These are phyloP conservation scores for Haplosporangium sp. DNA, from an alignment of 371 early-diverging fungal genomes.

Conservation along the genomic window DNA sequence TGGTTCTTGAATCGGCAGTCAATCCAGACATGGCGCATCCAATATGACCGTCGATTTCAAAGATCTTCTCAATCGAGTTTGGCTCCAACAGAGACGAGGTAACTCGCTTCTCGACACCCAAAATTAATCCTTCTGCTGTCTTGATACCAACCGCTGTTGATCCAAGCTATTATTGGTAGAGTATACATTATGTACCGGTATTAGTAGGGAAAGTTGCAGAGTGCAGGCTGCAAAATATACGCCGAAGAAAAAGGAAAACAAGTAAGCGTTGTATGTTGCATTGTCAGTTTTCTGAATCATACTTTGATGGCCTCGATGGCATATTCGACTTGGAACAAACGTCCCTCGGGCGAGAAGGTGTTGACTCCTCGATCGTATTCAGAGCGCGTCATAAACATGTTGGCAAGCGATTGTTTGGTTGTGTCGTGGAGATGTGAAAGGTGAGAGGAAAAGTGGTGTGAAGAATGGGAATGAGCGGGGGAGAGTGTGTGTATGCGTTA, in stretches of 20 bases:
- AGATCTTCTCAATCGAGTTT: constrained; percentile 95
- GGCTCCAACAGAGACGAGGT: constrained; percentile 94
- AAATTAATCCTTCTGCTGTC: constrained; percentile 91
- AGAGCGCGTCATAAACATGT: constrained; percentile 65
- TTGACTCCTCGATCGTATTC: constrained; percentile 99
- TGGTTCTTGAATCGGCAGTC: constrained; percentile 95
- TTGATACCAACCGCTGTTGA: constrained; percentile 98
- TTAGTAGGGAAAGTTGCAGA: no score
- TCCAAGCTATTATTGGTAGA: constrained; percentile 75
- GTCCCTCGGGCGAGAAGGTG: constrained; percentile 99
- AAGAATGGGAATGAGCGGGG: no score
- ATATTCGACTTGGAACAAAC: constrained; percentile 99
- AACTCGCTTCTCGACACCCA: constrained; percentile 97
- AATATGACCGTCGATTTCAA: constrained; percentile 94
- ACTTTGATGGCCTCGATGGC: constrained; percentile 99
- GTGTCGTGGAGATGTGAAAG: no score
- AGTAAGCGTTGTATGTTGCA: no score
- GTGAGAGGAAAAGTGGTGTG: no score
- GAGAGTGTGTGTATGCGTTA: no score
- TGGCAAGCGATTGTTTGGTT: not conserved
- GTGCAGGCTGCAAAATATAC: not conserved
- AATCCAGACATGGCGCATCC: constrained; percentile 97
- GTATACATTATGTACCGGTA: no score
- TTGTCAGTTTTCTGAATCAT: constrained; percentile 10
- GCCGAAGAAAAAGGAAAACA: not conserved